Base-by-base conservation (phyloP, 805 yeast genomes). In the Teunomyces kruisii region DNA sequence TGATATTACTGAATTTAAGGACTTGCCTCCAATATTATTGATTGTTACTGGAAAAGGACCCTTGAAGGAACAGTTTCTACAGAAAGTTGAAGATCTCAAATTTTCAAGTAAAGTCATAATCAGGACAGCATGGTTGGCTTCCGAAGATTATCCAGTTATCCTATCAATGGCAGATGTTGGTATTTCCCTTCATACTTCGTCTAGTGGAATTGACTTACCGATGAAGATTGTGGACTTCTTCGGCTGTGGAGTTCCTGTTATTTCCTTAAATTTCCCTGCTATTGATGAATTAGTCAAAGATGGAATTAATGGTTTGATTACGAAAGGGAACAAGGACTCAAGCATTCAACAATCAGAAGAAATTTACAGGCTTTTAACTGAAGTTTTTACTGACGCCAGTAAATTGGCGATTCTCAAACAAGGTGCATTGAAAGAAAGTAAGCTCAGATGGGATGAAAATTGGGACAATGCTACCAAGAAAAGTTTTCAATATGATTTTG, bases 1-100 rank as follows among this genome's bases (percentile, higher is more conserved):
- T 51, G 91, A 86, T 41, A 48, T 53, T 9, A 56, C 46, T 19
- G 17, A 39, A 45, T 10, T 13, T 3, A 38, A 35, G n/a, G 46
- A 39, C 8, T 51, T 75, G 3, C 82, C 83, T 1, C 76, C 74
- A 3, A 57, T 91, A 1, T 62, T 81, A 31, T 78, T 89, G 43
- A 65, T 94, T n/a, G 84, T 94, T n/a, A 94, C 99, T 0, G 99
- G 99, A 0, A 92, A 91, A 61, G 99, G 99, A 0, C 98, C 98
- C 0, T 61, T 86, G 65, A 81, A 81, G 52, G 62, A 65, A 2
- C 67, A 76, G 15, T 86, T 84, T 54, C 58, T 78, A 24, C 47
- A 57, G 2, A 61, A 70, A 17, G 85, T 86, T 1, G 55, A 67
- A n/a, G 54, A 60, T 8, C 64, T 75, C 46, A 48, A 59, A 3